Percentiles rank a stretch among this genome's conserved stretches.
Evolutionary conservation across 1,284 basidiomycete genomes (phyloP).

Genomic region (Wolfiporia cocos): DNA sequence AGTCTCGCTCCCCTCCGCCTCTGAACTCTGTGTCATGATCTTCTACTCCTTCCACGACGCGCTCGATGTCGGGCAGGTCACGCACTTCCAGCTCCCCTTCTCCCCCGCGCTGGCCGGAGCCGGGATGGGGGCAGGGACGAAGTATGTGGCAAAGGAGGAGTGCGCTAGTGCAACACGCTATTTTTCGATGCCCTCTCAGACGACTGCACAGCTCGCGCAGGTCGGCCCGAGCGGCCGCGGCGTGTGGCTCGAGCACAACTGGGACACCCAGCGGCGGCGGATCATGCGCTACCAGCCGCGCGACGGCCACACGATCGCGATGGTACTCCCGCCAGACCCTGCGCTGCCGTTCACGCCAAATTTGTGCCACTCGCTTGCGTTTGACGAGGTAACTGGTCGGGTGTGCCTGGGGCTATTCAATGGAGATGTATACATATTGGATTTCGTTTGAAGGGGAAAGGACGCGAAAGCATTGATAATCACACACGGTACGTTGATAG

Average conservation of each 20-base stretch:
- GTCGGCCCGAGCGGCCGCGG: conserved; percentile 43
- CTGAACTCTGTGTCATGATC: conserved; percentile 18
- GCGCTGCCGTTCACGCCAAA: conserved; percentile 42
- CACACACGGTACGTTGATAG: too few relatives aligned
- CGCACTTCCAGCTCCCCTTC: conserved; percentile 18
- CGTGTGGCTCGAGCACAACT: conserved; percentile 46
- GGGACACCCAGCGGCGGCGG: conserved; percentile 40
- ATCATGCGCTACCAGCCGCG: conserved; percentile 35
- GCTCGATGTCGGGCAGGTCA: conserved; percentile 17
- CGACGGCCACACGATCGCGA: conserved; percentile 19
- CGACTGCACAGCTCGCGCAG: conserved; percentile 36
- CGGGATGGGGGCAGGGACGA: too few relatives aligned
- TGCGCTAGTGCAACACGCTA: neutral
- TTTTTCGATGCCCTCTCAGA: conserved; percentile 19
- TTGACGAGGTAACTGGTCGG: conserved; percentile 45
- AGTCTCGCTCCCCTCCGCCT: conserved; percentile 16
- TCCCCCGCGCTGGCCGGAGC: neutral
- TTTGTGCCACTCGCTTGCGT: conserved; percentile 37
- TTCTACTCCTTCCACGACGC: conserved; percentile 18
- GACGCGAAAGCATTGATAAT: too few relatives aligned
- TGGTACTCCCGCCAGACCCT: conserved; percentile 34
- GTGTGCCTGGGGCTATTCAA: conserved; percentile 43
- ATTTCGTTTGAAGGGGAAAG: conserved; percentile 36
- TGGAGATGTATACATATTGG: conserved; percentile 44
- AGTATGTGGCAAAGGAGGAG: too few relatives aligned